Evolutionary conservation across 139 green algal species (phyloP).

Genomic region (Zygnema circumcarinatum): DNA sequence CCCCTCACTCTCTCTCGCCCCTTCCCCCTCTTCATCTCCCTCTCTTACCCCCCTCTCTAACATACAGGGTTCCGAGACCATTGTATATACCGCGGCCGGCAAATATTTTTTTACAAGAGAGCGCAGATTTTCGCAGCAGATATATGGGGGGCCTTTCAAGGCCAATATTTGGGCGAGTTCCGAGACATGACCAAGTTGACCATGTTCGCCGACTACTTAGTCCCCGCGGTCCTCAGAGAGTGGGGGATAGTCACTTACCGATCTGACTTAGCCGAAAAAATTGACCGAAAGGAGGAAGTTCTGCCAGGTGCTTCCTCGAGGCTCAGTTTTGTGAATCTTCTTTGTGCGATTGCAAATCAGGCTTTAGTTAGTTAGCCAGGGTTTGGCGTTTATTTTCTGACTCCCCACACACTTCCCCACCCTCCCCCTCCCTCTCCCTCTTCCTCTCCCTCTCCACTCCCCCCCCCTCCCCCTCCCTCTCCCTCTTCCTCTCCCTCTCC

Average conservation of each 20-base stretch:
- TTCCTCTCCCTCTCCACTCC: no score
- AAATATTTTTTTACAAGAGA: constrained; percentile 94
- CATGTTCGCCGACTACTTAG: constrained; percentile 92
- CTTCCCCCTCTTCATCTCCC: no score
- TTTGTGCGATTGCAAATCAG: not conserved
- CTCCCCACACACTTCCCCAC: not conserved
- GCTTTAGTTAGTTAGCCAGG: not conserved
- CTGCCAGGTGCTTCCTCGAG: not conserved
- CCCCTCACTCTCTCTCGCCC: no score
- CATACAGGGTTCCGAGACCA: constrained; percentile 83
- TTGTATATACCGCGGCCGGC: constrained; percentile 73
- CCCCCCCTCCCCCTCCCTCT: not conserved
- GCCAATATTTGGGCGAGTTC: constrained; percentile 77
- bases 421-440: no score
- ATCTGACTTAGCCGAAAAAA: not conserved
- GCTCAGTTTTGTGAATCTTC: not conserved
- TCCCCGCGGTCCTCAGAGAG: constrained; percentile 53
- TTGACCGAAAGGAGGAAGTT: constrained; percentile 7
- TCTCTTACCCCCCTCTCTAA: no score
- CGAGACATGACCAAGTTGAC: constrained; percentile 83
- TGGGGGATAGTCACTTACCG: constrained; percentile 48
- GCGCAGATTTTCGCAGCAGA: constrained; percentile 95
- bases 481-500: no score
- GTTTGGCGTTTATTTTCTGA: not conserved
- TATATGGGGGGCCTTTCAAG: constrained; percentile 85